phyloP scores from a whole-genome alignment of 2,329 filamentous ascomycete species.

The Monilinia laxa region DNA sequence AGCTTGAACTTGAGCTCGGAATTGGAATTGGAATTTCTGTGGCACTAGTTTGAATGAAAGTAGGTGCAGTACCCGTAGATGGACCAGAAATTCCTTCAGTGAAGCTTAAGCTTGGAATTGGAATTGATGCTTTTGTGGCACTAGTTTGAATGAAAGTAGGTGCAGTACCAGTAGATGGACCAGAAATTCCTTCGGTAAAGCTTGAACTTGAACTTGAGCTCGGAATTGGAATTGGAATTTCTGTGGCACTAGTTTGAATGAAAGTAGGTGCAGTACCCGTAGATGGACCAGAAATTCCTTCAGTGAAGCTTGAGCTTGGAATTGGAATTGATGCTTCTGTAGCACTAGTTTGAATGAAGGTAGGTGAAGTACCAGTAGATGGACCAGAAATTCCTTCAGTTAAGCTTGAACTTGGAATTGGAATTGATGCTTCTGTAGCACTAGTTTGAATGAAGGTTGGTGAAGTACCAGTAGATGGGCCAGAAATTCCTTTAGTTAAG shows the following conservation, averaged over 20 bases:
- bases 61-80: background rate
- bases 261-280: background rate
- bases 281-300: background rate
- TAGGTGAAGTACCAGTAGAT: conserved; percentile 1
- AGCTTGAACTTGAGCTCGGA: background rate
- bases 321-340: background rate
- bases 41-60: background rate
- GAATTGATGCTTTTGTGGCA: background rate
- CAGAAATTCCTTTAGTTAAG: background rate
- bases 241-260: background rate
- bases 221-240: background rate
- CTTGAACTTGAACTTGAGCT: background rate
- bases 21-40: background rate
- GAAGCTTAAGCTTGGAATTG: background rate
- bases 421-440: background rate
- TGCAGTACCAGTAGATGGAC: conserved; percentile 2
- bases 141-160: background rate
- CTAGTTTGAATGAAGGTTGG: background rate
- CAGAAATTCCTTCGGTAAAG: background rate
- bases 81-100: background rate
- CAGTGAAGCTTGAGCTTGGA: background rate
- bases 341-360: no score
- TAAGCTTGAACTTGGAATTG: background rate
- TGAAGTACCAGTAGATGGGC: background rate
- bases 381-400: background rate